Evolutionary conservation across 1,139 yeast species (phyloP), one percentile per base, ranked within the genome.

Genomic region (Sugiyamaella xylanicola): DNA sequence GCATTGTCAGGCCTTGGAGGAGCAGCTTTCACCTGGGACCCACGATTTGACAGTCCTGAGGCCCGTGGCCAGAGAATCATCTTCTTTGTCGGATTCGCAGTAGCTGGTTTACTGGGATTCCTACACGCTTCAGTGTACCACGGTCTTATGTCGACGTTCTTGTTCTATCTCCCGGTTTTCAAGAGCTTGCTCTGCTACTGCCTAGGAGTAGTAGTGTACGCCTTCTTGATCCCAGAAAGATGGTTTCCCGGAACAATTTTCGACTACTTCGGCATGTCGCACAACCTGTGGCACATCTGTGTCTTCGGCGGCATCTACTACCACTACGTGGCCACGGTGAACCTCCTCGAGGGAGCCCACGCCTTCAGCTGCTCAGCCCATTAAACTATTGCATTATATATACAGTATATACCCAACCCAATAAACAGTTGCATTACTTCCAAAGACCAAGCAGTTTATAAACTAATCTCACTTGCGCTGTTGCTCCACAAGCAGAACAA

Each of bases 211-310:
- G 82, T 87, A 1, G 88, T 92, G 66, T 93, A 93, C 69, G 96
- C 96, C 9, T 82, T 90, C 2, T 78, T 91, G 56, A 83, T 92
- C 50, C 99, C 99, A 1, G 99, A 93, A 73, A 81, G 95, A 62
- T 88, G 89, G 74, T 60, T 76, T 76, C 69, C 77, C 73, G 65
- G 77, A 69, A 53, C 77, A 70, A 36, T 83, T 74, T 62, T 84
- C 84, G 71, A 74, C 76, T 65, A 86, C 88, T 29, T 77, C 84
- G 66, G 93, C 86, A 95, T 91, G 96, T 89, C 97, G 51, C 99
- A 93, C 72, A 91, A 90, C 66, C 75, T 93, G 36, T 93, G 99
- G 99, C 99, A 93, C 72, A 71, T 90, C 16, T 89, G 88, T 68
- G 99, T 93, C 43, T 81, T 93, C 39, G 79, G 87, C 39, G 99